phyloP scores from a whole-genome alignment of 2,329 filamentous ascomycete genomes.

The Penicillium sp. region DNA sequence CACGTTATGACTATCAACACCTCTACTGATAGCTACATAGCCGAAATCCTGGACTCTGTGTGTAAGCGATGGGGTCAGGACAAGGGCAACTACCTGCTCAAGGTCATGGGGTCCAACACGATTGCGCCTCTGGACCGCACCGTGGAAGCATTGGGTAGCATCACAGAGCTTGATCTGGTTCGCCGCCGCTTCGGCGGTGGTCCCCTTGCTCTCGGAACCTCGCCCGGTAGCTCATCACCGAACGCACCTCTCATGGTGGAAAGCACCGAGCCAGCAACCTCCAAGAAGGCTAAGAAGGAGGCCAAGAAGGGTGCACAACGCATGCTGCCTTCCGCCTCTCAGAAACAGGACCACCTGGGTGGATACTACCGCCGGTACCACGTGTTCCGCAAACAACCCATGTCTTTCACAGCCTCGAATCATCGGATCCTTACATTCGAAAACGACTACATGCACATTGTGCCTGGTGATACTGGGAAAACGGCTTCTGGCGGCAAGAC shows the following conservation, averaged over 20 bases:
- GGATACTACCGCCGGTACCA: constrained; percentile 63
- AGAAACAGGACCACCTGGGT: constrained; percentile 50
- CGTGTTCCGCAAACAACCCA: constrained; percentile 65
- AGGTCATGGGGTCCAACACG: constrained; percentile 64
- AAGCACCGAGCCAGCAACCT: constrained; percentile 25
- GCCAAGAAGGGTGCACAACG: constrained; percentile 41
- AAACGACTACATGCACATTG: constrained; percentile 67
- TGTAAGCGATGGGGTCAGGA: constrained; percentile 66
- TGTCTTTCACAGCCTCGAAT: constrained; percentile 64
- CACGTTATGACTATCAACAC: constrained; percentile 58
- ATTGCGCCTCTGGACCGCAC: constrained; percentile 66
- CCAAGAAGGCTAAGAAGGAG: constrained; percentile 43
- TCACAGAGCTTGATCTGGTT: constrained; percentile 63
- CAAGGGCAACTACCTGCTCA: constrained; percentile 64
- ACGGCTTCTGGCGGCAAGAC: constrained; percentile 57
- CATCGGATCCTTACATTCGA: constrained; percentile 64
- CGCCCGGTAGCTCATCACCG: constrained; percentile 63
- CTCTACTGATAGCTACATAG: constrained; percentile 67
- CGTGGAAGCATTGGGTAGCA: constrained; percentile 63
- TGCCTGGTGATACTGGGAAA: constrained; percentile 59
- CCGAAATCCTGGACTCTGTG: constrained; percentile 65
- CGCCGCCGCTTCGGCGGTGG: constrained; percentile 65
- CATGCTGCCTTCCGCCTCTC: constrained; percentile 49
- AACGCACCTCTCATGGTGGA: constrained; percentile 65
- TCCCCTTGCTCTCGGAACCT: constrained; percentile 57